Conservation (phyloP, 768 basidiomycete species). For the Suillus occidentalis region DNA sequence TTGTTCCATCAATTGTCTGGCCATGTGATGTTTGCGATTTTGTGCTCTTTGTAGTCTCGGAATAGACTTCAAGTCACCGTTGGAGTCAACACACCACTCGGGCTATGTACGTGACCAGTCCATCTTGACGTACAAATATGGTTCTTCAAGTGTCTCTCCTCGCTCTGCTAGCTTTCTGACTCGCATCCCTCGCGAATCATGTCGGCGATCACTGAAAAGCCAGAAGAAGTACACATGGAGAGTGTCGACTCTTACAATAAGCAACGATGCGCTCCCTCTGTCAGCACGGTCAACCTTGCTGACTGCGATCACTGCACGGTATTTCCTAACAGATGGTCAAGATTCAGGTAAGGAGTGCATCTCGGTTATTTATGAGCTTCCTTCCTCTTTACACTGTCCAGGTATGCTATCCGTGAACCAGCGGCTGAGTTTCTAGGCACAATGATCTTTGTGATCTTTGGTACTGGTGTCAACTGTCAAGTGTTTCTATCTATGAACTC, state of each 20-base stretch:
- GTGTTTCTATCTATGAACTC: constrained; percentile 48
- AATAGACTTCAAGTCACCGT: not conserved
- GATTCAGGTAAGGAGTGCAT: constrained; percentile 43
- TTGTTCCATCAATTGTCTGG: not conserved
- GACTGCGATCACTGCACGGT: constrained; percentile 32
- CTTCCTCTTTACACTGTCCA: constrained; percentile 17
- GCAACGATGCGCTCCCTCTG: not conserved
- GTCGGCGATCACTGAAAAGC: constrained; percentile 1
- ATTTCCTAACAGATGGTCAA: constrained; percentile 56
- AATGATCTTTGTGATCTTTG: constrained; percentile 59
- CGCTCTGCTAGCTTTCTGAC: not conserved
- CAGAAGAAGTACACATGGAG: not conserved
- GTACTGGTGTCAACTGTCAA: constrained; percentile 58
- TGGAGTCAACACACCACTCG: not conserved
- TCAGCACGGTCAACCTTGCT: not conserved
- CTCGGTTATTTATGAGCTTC: not conserved
- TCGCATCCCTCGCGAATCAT: not conserved
- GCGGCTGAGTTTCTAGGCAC: constrained; percentile 65
- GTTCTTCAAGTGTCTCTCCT: not conserved
- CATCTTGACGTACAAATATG: not conserved
- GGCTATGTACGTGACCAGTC: not conserved
- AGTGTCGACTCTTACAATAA: not conserved
- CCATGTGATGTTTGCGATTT: not conserved
- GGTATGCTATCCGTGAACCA: constrained; percentile 53
- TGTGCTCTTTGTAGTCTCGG: not conserved